These are phyloP conservation scores for Toxicodendron radicans DNA, from an alignment of 345 rosid genomes.

Conservation along the genomic window DNA sequence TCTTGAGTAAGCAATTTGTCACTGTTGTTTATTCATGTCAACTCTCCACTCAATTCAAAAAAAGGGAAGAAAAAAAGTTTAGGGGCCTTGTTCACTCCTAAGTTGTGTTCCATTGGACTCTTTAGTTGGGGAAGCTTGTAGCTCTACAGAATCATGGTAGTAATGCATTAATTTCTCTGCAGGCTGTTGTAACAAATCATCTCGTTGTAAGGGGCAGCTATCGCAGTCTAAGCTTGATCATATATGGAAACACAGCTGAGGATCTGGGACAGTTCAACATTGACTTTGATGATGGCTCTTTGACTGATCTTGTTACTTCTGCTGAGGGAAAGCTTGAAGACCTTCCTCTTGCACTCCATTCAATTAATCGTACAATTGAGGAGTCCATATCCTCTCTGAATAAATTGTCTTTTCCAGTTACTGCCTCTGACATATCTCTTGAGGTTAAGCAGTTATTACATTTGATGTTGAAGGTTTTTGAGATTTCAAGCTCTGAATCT, in stretches of 20 bases:
- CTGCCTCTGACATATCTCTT: conserved; percentile 54
- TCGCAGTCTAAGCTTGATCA: conserved; percentile 85
- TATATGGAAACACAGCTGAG: conserved; percentile 94
- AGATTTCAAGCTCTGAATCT: conserved; percentile 47
- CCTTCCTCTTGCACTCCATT: conserved; percentile 74
- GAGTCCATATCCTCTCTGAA: conserved; percentile 66
- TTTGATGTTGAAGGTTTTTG: conserved; percentile 58
- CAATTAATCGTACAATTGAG: conserved; percentile 62
- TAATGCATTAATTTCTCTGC: conserved; percentile 29
- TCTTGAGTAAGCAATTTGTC: conserved; percentile 7
- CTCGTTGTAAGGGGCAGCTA: conserved; percentile 95
- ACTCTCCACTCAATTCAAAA: not conserved
- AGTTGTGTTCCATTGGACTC: not conserved
- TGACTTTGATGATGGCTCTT: conserved; percentile 85
- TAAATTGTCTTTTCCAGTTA: conserved; percentile 57
- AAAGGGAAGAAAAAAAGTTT: not conserved
- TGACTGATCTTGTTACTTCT: conserved; percentile 82
- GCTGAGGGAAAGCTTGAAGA: conserved; percentile 92
- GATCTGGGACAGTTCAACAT: conserved; percentile 98
- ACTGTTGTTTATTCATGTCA: not conserved
- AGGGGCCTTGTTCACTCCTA: not conserved
- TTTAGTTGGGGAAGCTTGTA: conserved; percentile 15
- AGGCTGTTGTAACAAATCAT: conserved; percentile 99
- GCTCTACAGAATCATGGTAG: not conserved
- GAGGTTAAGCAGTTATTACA: conserved; percentile 77